Evolutionary conservation across 2,329 filamentous ascomycete genomes (phyloP).

Genomic region (Alternaria sp.): DNA sequence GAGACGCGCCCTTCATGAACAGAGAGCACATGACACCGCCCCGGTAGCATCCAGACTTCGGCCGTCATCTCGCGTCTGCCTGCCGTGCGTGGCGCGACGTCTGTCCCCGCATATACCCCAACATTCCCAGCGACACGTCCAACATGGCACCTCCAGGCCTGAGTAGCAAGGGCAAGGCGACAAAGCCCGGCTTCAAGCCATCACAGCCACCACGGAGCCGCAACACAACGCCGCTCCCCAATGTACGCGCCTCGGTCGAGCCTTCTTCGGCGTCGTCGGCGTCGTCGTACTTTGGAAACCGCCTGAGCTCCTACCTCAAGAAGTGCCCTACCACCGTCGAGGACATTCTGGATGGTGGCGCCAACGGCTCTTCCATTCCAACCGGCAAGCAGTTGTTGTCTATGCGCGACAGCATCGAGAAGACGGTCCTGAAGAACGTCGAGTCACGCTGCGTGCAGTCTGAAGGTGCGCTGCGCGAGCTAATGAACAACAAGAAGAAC

Average conservation of each 20-base stretch:
- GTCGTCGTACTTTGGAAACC: conserved; percentile 70
- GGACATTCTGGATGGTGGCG: conserved; percentile 71
- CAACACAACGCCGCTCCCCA: conserved; percentile 76
- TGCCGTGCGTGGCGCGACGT: conserved; percentile 12
- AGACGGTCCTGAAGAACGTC: conserved; percentile 55
- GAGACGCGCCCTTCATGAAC: background rate
- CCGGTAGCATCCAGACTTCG: background rate
- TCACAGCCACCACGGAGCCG: conserved; percentile 64
- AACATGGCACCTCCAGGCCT: conserved; percentile 46
- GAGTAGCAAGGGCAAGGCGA: conserved; percentile 62
- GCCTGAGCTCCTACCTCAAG: conserved; percentile 63
- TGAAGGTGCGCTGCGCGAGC: conserved; percentile 75
- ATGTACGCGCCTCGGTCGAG: conserved; percentile 59
- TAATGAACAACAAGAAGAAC: conserved; percentile 72
- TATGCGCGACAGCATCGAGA: conserved; percentile 72
- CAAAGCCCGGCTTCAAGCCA: conserved; percentile 50
- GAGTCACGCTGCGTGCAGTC: conserved; percentile 68
- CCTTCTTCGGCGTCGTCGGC: conserved; percentile 31
- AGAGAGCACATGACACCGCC: background rate
- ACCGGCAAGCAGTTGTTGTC: conserved; percentile 70
- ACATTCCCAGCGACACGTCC: conserved; percentile 15
- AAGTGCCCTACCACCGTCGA: conserved; percentile 69
- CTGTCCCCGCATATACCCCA: conserved; percentile 21
- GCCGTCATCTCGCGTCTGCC: background rate
- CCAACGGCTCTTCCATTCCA: conserved; percentile 61